Percentiles rank a stretch among this genome's conserved stretches.
Conservation (phyloP, 1,284 basidiomycete species). For the Neonothopanus nambi region DNA sequence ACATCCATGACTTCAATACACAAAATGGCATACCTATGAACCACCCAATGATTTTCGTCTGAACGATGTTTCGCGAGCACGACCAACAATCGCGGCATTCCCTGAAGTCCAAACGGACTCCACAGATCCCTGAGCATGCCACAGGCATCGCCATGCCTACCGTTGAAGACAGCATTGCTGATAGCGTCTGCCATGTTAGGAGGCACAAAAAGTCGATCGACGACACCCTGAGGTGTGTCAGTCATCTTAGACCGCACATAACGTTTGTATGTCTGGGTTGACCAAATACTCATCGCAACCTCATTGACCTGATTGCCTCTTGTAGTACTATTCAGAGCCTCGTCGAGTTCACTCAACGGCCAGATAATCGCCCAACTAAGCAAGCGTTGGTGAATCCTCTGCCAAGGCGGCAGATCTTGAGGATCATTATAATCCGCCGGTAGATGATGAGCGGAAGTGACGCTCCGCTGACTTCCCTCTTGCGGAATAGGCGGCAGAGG, state of each 20-base stretch:
- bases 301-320: conserved; percentile 85
- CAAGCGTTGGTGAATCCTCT: conserved; percentile 79
- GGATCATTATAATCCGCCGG: conserved; percentile 45
- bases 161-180: conserved; percentile 86
- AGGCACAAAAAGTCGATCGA: conserved; percentile 87
- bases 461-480: conserved; percentile 45
- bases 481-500: conserved; percentile 61
- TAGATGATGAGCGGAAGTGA: conserved; percentile 49
- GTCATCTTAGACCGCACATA: conserved; percentile 81
- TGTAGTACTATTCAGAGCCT: conserved; percentile 77
- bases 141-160: conserved; percentile 81
- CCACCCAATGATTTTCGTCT: conserved; percentile 82
- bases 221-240: conserved; percentile 72
- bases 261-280: conserved; percentile 88
- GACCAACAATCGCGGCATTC: conserved; percentile 74
- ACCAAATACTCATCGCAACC: conserved; percentile 85
- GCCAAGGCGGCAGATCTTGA: conserved; percentile 70
- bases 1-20: neutral
- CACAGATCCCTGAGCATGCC: conserved; percentile 84
- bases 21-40: conserved; percentile 64
- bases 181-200: conserved; percentile 91
- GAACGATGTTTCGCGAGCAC: conserved; percentile 79
- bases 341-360: conserved; percentile 77
- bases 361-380: conserved; percentile 88
- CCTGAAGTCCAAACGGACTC: conserved; percentile 80